phyloP scores from a whole-genome alignment of 2,329 filamentous ascomycete genomes.

The Microascus cirrosus region DNA sequence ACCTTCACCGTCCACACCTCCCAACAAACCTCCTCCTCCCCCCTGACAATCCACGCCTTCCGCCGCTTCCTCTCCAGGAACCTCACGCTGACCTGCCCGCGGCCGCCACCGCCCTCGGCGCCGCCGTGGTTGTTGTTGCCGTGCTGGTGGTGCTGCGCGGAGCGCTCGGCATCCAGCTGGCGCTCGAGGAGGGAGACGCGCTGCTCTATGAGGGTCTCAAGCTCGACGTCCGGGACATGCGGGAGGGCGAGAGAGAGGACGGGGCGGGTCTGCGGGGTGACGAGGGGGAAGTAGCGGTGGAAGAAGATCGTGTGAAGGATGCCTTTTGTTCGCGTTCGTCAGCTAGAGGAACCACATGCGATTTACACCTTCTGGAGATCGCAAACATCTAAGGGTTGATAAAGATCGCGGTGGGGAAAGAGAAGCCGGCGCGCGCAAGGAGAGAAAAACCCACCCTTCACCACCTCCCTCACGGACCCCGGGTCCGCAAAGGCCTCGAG shows the following conservation, averaged over 20 bases:
- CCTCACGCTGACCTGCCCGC: conserved; percentile 74
- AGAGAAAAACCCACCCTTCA: conserved; percentile 56
- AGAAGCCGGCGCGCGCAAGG: conserved; percentile 5
- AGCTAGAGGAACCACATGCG: too few species aligned
- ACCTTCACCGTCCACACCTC: conserved; percentile 92
- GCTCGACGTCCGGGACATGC: conserved; percentile 78
- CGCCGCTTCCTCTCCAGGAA: conserved; percentile 89
- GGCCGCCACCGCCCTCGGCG: conserved; percentile 38
- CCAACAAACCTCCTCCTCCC: conserved; percentile 93
- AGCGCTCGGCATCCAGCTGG: conserved; percentile 55
- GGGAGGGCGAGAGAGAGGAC: conserved; percentile 85
- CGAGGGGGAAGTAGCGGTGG: conserved; percentile 88
- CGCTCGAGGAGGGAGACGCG: conserved; percentile 69
- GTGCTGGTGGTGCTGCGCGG: conserved; percentile 10
- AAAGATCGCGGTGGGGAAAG: too few species aligned
- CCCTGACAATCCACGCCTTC: conserved; percentile 68
- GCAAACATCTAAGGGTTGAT: too few species aligned
- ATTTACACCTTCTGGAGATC: too few species aligned
- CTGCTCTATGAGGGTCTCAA: conserved; percentile 89
- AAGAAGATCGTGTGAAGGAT: conserved; percentile 98
- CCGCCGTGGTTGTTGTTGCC: conserved; percentile 2
- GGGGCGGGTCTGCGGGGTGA: conserved; percentile 73
- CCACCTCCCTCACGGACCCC: conserved; percentile 77
- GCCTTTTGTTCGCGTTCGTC: conserved; percentile 37
- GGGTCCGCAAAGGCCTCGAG: conserved; percentile 91